Evolutionary conservation across 495 filamentous ascomycete species (phyloP), one percentile per base, ranked within the genome.

Genomic region (Hypoxylon rickii): DNA sequence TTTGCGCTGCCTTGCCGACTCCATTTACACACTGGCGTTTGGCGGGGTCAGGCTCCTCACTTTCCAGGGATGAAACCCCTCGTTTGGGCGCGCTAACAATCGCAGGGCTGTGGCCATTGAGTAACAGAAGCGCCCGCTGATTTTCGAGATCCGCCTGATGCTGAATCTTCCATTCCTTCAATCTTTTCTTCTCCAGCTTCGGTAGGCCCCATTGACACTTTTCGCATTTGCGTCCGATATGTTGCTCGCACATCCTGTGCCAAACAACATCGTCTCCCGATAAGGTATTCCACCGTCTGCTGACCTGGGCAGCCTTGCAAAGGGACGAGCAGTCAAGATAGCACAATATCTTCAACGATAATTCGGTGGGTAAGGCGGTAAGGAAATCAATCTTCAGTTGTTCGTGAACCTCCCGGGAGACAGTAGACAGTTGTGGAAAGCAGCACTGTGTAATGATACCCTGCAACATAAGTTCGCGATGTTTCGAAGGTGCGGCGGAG

Each of bases 181-280:
- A 73, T 66, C 88, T 82, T 70, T 95, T 96, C 51, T 90, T 81
- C 61, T 97, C 94, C 47, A 98, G 69, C 40, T 94, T 75, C 37
- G 94, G 94, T 39, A 99, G 70, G 2, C 94, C 94, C 92, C 90
- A 96, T 12, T 95, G 93, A 65, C 94, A 99, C 67, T 96, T 97
- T 41, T 86, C 92, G 73, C 94, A 99, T 69, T 96, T 97, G 42
- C 92, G 81, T 22, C 61, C 62, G 46, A 96, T 97, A 64, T 99
- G 94, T 65, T 99, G 94, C 74, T 97, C 92, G 66, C 94, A 99
- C 93, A 99, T 97, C 48, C 86, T 87, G 61, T 97, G 93, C 94
- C 94, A 99, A 1, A 99, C 94, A 18, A 96, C 87, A 72, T 99
- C 93, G 66, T 96, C 92, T 68, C 97, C 95, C 1, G 94, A 94